These are phyloP conservation scores for Artemisia argyi DNA, from an alignment of 129 eudicot genomes.

Conservation along the genomic window DNA sequence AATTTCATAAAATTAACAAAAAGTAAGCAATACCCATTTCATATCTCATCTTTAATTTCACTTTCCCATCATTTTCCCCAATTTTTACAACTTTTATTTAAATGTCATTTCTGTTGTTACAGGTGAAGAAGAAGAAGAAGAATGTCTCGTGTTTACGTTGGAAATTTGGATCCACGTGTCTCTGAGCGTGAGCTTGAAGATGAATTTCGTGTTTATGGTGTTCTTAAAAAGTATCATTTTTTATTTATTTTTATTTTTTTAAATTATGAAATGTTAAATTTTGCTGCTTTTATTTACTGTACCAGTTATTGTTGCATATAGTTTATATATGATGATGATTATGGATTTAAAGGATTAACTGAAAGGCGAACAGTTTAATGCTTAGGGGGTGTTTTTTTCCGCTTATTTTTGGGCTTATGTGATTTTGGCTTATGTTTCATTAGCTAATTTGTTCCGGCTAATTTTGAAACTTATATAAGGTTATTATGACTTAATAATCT, in stretches of 20 bases:
- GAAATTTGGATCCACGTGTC: constrained; percentile 65
- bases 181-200: constrained; percentile 72
- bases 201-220: constrained; percentile 68
- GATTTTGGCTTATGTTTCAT: neutral
- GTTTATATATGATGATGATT: neutral
- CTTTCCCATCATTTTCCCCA: too few species aligned
- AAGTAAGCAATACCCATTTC: too few species aligned
- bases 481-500: too few species aligned
- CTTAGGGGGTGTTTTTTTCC: too few species aligned
- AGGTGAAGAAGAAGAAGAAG: neutral
- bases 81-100: too few species aligned
- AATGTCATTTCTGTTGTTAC: neutral
- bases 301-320: neutral
- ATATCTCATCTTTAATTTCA: too few species aligned
- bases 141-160: constrained; percentile 67
- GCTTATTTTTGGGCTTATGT: too few species aligned
- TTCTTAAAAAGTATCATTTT: constrained; percentile 40
- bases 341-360: too few species aligned
- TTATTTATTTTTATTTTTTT: too few species aligned
- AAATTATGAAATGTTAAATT: neutral
- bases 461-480: neutral
- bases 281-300: neutral
- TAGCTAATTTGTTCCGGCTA: neutral
- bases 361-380: too few species aligned
- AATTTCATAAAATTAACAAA: too few species aligned